Conservation (phyloP, 139 green algal genomes). For the Asterochloris sp. region DNA sequence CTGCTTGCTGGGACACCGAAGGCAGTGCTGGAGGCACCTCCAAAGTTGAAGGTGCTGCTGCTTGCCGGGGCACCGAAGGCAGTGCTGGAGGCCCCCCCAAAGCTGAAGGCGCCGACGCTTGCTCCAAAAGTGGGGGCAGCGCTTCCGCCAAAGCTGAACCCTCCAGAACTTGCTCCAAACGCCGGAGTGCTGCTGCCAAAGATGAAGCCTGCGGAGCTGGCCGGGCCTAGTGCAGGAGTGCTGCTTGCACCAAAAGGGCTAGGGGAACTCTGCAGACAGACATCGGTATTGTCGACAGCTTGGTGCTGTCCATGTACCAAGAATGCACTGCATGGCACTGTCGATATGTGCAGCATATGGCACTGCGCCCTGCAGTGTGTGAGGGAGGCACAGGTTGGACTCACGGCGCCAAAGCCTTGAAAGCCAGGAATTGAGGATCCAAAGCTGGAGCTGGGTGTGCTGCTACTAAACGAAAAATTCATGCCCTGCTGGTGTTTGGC, state of each 20-base stretch:
- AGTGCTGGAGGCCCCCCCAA: constrained; percentile 6
- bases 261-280: background rate
- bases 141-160: constrained; percentile 16
- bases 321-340: background rate
- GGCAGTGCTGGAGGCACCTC: too few relatives aligned
- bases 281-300: background rate
- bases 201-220: background rate
- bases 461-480: too few relatives aligned
- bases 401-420: background rate
- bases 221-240: constrained; percentile 8
- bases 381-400: background rate
- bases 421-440: too few relatives aligned
- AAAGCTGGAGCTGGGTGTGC: too few relatives aligned
- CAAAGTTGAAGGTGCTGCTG: too few relatives aligned
- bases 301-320: too few relatives aligned
- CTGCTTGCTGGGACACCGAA: background rate
- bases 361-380: background rate
- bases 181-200: constrained; percentile 19
- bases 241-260: background rate
- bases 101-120: background rate
- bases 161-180: constrained; percentile 2
- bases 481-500: too few relatives aligned
- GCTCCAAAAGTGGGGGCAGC: constrained; percentile 32
- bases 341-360: background rate
- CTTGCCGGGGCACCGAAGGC: background rate